Evolutionary conservation across 305 asterid genomes (phyloP).

Genomic region (Euphrasia arctica): DNA sequence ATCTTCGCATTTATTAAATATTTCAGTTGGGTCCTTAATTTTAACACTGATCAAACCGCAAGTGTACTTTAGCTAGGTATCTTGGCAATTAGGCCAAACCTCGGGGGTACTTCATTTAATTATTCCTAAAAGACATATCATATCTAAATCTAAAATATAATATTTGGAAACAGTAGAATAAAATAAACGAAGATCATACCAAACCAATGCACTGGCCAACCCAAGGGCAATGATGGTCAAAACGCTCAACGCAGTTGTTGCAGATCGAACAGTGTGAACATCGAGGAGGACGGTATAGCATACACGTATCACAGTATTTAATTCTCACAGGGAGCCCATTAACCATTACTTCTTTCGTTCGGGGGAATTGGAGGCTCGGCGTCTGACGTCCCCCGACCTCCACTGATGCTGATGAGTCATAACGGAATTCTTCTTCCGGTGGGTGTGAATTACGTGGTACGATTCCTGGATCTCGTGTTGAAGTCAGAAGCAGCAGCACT

Average conservation of each 20-base stretch:
- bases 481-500: slow-evolving; percentile 71
- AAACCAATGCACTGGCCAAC: slow-evolving; percentile 6
- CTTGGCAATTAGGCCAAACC: neutral
- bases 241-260: slow-evolving; percentile 1
- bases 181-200: slow-evolving; percentile 47
- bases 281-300: slow-evolving; percentile 99
- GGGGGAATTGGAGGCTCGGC: slow-evolving; percentile 91
- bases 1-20: too few relatives aligned
- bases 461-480: slow-evolving; percentile 96
- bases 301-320: slow-evolving; percentile 97
- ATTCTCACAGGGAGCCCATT: slow-evolving; percentile 88
- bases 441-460: slow-evolving; percentile 95
- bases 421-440: slow-evolving; percentile 84
- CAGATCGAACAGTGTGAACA: slow-evolving; percentile 97
- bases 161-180: neutral
- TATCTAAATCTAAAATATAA: neutral
- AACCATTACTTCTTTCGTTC: slow-evolving; percentile 93
- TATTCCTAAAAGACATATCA: neutral
- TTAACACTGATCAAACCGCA: neutral
- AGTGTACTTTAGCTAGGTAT: neutral
- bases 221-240: slow-evolving; percentile 7
- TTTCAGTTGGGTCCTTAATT: too few relatives aligned
- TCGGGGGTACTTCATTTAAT: neutral
- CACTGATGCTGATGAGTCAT: slow-evolving; percentile 59
- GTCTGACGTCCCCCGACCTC: slow-evolving; percentile 90